These are phyloP conservation scores for Chlamydomonas incerta DNA, from an alignment of 139 green algal species.

Conservation along the genomic window DNA sequence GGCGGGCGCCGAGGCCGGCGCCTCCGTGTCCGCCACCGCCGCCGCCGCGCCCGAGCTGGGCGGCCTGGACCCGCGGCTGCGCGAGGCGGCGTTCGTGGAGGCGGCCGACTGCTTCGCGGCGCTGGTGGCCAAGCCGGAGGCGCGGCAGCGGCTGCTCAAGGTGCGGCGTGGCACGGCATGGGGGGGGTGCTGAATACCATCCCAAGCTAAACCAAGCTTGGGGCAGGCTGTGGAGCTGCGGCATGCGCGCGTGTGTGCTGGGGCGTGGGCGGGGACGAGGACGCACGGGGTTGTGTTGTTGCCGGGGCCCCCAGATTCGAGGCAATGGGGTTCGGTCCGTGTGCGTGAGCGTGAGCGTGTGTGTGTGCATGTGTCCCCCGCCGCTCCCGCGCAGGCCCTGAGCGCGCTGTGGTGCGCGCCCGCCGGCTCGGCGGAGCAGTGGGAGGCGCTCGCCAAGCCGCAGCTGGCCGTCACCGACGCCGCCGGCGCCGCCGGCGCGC, in stretches of 20 bases:
- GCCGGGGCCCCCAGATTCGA: too few species aligned
- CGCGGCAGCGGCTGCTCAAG: conserved; percentile 54
- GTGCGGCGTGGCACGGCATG: too few species aligned
- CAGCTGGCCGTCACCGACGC: conserved; percentile 42
- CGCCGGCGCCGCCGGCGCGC: neutral
- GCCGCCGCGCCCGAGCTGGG: conserved; percentile 21
- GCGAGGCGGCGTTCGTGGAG: conserved; percentile 59
- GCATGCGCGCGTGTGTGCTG: too few species aligned
- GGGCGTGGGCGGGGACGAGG: too few species aligned
- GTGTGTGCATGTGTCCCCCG: too few species aligned
- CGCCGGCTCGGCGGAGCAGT: conserved; percentile 18
- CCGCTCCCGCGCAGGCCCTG: conserved; percentile 8
- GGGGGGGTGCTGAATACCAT: too few species aligned
- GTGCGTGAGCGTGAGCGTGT: too few species aligned
- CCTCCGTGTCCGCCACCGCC: neutral
- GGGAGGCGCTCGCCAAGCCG: conserved; percentile 77
- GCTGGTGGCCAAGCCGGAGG: conserved; percentile 52
- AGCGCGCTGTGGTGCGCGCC: conserved; percentile 23
- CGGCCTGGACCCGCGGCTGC: conserved; percentile 38
- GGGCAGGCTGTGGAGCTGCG: too few species aligned
- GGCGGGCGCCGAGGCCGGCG: neutral
- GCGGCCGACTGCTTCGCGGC: conserved; percentile 63
- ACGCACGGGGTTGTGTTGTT: too few species aligned
- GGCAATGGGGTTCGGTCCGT: too few species aligned
- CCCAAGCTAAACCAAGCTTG: too few species aligned